Conservation (phyloP, 495 filamentous ascomycete genomes). For the Lepraria neglecta region DNA sequence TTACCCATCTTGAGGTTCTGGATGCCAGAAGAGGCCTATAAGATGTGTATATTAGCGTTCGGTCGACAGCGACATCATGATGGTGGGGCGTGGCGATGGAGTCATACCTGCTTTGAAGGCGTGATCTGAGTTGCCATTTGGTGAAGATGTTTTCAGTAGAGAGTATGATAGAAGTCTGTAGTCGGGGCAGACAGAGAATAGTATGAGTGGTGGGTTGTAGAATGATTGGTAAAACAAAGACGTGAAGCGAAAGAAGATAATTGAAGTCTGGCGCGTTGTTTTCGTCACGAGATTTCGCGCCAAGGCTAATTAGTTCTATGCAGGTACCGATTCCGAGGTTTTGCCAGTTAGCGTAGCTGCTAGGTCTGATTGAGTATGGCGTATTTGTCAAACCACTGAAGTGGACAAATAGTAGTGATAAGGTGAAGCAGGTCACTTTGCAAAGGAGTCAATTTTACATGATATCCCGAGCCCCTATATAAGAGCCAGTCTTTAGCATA, state of each 20-base stretch:
- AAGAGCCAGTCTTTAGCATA: too few species aligned
- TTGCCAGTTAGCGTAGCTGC: neutral
- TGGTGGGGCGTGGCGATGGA: constrained; percentile 37
- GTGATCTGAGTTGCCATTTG: constrained; percentile 61
- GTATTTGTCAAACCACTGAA: too few species aligned
- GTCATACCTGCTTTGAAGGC: constrained; percentile 77
- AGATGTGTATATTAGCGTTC: constrained; percentile 35
- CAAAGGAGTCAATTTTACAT: too few species aligned
- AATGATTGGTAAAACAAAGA: neutral
- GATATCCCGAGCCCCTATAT: too few species aligned
- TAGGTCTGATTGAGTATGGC: too few species aligned
- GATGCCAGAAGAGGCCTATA: constrained; percentile 74
- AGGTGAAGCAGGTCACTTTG: too few species aligned
- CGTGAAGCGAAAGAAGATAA: constrained; percentile 4
- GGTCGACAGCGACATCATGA: constrained; percentile 9
- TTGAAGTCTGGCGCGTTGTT: constrained; percentile 17
- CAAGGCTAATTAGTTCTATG: too few species aligned
- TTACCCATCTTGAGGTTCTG: constrained; percentile 85
- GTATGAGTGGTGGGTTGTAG: neutral
- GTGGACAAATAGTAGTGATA: too few species aligned
- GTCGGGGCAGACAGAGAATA: neutral
- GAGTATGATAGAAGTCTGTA: neutral
- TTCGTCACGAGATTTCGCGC: constrained; percentile 16
- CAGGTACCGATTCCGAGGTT: constrained; percentile 10
- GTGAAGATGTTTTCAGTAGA: neutral